These are phyloP conservation scores for Plasmopara viticola DNA, from an alignment of 352 stramenopile genomes.

Conservation along the genomic window DNA sequence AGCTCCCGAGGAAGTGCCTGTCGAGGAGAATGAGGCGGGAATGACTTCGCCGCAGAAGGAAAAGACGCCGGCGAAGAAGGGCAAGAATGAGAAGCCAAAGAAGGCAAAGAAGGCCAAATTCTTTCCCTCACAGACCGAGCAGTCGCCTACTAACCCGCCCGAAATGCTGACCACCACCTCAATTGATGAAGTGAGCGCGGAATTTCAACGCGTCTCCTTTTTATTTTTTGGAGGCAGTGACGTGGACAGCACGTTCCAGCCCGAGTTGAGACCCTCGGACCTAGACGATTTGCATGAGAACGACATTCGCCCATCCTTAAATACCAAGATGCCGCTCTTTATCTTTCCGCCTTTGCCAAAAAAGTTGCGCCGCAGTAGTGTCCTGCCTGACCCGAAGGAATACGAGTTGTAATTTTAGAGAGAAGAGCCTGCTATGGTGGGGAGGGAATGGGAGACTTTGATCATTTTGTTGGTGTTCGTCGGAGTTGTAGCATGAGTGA, in stretches of 20 bases:
- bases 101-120: constrained; percentile 18
- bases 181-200: constrained; percentile 18
- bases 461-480: neutral
- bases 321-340: constrained; percentile 61
- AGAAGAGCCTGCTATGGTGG: neutral
- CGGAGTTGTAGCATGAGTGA: neutral
- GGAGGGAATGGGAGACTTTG: neutral
- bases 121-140: constrained; percentile 8
- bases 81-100: constrained; percentile 13
- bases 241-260: constrained; percentile 40
- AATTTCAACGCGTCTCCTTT: constrained; percentile 32
- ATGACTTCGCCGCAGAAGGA: constrained; percentile 8
- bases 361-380: constrained; percentile 37
- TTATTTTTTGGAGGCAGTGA: constrained; percentile 65
- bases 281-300: constrained; percentile 40
- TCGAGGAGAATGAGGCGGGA: constrained; percentile 17
- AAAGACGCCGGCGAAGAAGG: constrained; percentile 17
- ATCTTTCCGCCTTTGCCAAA: constrained; percentile 41
- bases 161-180: constrained; percentile 28
- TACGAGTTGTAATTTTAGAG: constrained; percentile 41
- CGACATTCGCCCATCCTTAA: constrained; percentile 46
- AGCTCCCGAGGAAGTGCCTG: constrained; percentile 4
- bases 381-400: constrained; percentile 42
- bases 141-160: constrained; percentile 21
- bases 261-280: constrained; percentile 27